Evolutionary conservation across 2,329 filamentous ascomycete genomes (phyloP), one percentile per base, ranked within the genome.

Genomic region (Penicillium sp.): DNA sequence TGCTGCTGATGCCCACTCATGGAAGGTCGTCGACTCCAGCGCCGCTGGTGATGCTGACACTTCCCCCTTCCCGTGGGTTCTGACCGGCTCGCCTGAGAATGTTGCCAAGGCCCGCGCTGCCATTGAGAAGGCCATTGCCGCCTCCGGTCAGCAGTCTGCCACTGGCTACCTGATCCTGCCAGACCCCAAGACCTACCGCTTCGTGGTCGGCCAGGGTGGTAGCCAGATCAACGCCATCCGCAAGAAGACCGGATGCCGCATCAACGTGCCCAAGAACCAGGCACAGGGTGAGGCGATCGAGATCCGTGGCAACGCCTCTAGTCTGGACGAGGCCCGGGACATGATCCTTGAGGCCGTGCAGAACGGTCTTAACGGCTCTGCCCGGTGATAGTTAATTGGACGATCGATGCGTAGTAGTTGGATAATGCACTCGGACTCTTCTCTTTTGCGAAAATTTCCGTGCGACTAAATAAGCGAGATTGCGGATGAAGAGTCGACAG

Each of bases 171-270:
- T 99, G 38, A 89, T 95, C 67, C 85, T 99, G 42, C 91, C 94
- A 0, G 94, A 99, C 75, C 92, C 95, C 12, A 88, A 87, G 70
- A 92, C 92, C 51, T 97, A 97, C 83, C 88, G 94, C 65, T 91
- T 91, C 67, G 91, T 99, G 53, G 93, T 99, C 69, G 95, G 95
- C 4, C 89, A 90, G 67, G 91, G 90, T 62, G 95, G 95, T 62
- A 91, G 88, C 77, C 94, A 94, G 79, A 96, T 99, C 77, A 97
- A 97, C 80, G 83, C 88, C 45, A 97, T 99, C 75, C 89, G 95
- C 70, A 92, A 92, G 81, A 88, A 95, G 82, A 97, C 93, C 56
- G 91, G 91, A 59, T 97, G 93, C 80, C 93, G 91, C 80, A 96
- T 99, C 75, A 93, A 93, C 67, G 94, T 99, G 44, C 95, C 95